Conservation (phyloP, 2,329 filamentous ascomycete genomes). For the Penicillium sp. region DNA sequence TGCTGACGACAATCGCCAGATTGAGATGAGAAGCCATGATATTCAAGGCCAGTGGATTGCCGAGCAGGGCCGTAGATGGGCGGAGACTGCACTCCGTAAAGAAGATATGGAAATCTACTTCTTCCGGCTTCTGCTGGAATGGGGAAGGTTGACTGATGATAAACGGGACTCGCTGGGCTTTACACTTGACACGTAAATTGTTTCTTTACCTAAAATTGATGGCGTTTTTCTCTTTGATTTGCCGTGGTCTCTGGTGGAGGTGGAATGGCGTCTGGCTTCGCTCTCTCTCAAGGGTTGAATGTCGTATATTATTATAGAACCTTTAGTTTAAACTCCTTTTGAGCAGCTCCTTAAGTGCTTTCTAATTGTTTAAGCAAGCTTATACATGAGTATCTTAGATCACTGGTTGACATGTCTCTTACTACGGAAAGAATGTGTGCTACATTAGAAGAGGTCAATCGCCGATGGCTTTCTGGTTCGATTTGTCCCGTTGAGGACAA, state of each 20-base stretch:
- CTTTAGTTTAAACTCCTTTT: not conserved
- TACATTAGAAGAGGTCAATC: no score
- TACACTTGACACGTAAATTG: slow-evolving; percentile 23
- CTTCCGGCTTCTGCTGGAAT: slow-evolving; percentile 78
- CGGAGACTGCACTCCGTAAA: slow-evolving; percentile 63
- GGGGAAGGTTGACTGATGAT: slow-evolving; percentile 72
- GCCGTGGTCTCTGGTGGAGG: not conserved
- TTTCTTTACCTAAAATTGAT: not conserved
- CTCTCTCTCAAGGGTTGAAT: not conserved
- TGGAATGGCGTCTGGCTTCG: not conserved
- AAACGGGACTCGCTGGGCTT: slow-evolving; percentile 55
- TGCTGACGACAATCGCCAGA: not conserved
- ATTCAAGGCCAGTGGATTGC: slow-evolving; percentile 69
- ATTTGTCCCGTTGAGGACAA: no score
- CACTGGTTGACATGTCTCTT: no score
- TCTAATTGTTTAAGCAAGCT: no score
- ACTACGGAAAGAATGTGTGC: no score
- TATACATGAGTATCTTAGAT: no score
- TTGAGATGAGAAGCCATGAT: slow-evolving; percentile 44
- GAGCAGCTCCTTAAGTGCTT: no score
- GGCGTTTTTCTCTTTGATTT: not conserved
- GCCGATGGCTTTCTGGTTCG: no score
- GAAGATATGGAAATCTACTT: slow-evolving; percentile 83
- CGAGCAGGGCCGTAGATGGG: slow-evolving; percentile 69
- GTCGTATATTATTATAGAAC: not conserved